Conservation (phyloP, 2,329 filamentous ascomycete genomes). For the Fusarium verticillioides region DNA sequence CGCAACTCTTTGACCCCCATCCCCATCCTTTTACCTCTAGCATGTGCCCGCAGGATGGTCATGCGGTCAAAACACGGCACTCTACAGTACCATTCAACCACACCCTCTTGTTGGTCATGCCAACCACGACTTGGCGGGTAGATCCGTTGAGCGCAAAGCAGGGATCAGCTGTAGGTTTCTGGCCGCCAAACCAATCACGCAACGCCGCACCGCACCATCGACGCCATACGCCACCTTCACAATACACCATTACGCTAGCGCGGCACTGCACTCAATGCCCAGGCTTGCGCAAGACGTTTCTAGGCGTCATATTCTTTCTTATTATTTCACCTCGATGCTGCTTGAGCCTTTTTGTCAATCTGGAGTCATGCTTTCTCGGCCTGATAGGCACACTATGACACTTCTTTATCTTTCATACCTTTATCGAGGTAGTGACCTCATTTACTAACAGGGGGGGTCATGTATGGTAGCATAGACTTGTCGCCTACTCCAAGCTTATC, state of each 20-base stretch:
- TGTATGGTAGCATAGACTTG: conserved; percentile 34
- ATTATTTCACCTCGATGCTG: background rate
- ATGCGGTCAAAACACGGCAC: conserved; percentile 40
- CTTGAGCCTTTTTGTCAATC: conserved; percentile 27
- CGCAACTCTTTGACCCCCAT: conserved; percentile 18
- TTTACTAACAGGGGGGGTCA: background rate
- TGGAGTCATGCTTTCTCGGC: conserved; percentile 22
- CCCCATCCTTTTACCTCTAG: conserved; percentile 19
- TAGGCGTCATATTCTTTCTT: conserved; percentile 27
- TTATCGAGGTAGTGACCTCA: conserved; percentile 2
- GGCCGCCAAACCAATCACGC: conserved; percentile 12
- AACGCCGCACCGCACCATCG: conserved; percentile 9
- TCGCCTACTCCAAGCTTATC: conserved; percentile 4
- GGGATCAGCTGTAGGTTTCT: conserved; percentile 24
- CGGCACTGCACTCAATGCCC: background rate
- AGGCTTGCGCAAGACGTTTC: conserved; percentile 27
- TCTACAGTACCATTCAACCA: conserved; percentile 23
- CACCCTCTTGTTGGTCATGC: conserved; percentile 16
- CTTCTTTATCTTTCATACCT: conserved; percentile 7
- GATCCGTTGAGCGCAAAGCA: conserved; percentile 41
- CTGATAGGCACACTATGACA: conserved; percentile 4
- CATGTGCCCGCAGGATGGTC: conserved; percentile 29
- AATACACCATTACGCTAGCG: background rate
- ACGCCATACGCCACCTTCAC: conserved; percentile 13
- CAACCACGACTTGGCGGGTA: conserved; percentile 43